A percentile compares a stretch with the other conserved stretches of the same genome.
These are phyloP conservation scores for Plenodomus biglobosus DNA, from an alignment of 2,329 filamentous ascomycete species.

Conservation along the genomic window DNA sequence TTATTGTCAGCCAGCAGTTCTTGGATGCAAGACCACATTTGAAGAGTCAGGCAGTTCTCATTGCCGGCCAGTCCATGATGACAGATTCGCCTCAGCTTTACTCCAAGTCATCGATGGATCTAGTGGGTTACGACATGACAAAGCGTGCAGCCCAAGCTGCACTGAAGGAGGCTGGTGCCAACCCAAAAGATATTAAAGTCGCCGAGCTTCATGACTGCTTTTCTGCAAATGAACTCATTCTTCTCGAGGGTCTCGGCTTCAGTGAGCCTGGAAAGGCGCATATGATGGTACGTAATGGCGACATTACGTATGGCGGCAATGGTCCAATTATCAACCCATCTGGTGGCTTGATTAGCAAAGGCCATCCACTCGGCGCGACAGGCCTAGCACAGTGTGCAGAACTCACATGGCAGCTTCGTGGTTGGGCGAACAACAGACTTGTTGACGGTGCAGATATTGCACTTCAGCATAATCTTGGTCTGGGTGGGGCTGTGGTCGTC, in stretches of 20 bases:
- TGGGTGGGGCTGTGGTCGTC: constrained; percentile 87
- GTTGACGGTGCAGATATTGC: constrained; percentile 68
- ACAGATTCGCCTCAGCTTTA: constrained; percentile 82
- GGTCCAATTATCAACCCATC: constrained; percentile 82
- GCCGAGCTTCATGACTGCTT: constrained; percentile 97
- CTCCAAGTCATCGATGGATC: constrained; percentile 76
- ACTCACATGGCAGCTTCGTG: constrained; percentile 89
- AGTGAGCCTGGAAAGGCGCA: constrained; percentile 79
- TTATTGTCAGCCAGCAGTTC: constrained; percentile 86
- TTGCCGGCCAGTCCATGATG: constrained; percentile 81
- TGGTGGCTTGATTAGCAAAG: constrained; percentile 91
- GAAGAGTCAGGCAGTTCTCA: constrained; percentile 74
- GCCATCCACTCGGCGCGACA: constrained; percentile 88
- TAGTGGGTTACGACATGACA: constrained; percentile 88
- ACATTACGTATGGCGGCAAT: constrained; percentile 85
- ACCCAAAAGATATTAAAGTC: constrained; percentile 71
- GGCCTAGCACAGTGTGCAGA: constrained; percentile 93
- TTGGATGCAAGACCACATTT: constrained; percentile 80
- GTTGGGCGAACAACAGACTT: constrained; percentile 89
- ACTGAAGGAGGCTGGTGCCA: constrained; percentile 68
- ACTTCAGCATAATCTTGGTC: constrained; percentile 87
- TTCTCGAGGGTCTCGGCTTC: constrained; percentile 81
- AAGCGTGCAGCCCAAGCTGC: constrained; percentile 68
- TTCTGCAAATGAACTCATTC: constrained; percentile 88
- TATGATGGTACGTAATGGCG: constrained; percentile 80